These are phyloP conservation scores for Podospora didyma DNA, from an alignment of 495 filamentous ascomycete species.

Conservation along the genomic window DNA sequence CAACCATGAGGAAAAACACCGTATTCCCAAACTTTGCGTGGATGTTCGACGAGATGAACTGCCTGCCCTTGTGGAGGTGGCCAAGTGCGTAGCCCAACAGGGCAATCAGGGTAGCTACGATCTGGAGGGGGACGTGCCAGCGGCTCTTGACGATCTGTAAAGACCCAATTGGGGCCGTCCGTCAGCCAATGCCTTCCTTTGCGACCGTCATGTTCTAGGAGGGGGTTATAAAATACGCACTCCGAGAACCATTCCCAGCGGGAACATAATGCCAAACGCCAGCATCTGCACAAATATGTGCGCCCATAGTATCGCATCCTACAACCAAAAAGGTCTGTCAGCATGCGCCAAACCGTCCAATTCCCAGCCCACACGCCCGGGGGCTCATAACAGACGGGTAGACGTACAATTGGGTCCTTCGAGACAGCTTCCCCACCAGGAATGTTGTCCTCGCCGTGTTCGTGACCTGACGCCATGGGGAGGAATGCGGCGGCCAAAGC, in stretches of 20 bases:
- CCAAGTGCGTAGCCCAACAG: conserved; percentile 86
- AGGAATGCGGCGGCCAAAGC: conserved; percentile 22
- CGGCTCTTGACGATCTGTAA: conserved; percentile 77
- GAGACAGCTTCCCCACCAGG: conserved; percentile 72
- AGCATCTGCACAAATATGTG: conserved; percentile 89
- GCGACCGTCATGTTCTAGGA: not conserved
- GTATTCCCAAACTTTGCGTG: conserved; percentile 77
- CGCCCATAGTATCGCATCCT: conserved; percentile 86
- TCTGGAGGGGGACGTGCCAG: conserved; percentile 92
- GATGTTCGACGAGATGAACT: conserved; percentile 73
- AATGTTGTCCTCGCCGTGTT: conserved; percentile 70
- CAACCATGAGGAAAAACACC: conserved; percentile 72
- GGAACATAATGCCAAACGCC: conserved; percentile 88
- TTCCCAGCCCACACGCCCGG: conserved; percentile 1
- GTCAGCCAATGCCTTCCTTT: not conserved
- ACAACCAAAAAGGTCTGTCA: not conserved
- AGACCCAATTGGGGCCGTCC: not conserved
- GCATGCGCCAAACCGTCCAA: not conserved
- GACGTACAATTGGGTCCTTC: conserved; percentile 78
- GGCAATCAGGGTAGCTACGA: conserved; percentile 67
- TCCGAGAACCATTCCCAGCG: conserved; percentile 91
- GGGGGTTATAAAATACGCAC: conserved; percentile 55
- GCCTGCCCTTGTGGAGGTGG: conserved; percentile 81
- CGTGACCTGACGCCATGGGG: conserved; percentile 57
- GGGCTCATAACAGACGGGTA: not conserved